These are phyloP conservation scores for Daedalea quercina DNA, from an alignment of 768 basidiomycete species.

Conservation along the genomic window DNA sequence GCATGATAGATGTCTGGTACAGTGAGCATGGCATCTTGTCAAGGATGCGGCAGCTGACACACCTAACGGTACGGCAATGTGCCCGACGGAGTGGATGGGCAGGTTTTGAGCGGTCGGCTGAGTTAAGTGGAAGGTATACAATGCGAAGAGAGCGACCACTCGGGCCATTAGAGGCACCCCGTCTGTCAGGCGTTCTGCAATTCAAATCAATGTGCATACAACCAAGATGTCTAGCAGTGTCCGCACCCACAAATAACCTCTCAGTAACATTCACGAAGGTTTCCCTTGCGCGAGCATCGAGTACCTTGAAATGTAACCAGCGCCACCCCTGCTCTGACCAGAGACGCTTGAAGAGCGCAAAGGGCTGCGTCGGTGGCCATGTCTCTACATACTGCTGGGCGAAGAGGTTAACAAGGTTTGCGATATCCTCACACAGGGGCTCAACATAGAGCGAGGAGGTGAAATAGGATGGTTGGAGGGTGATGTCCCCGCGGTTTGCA, in stretches of 20 bases:
- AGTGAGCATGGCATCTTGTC: constrained; percentile 1
- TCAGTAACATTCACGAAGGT: constrained; percentile 51
- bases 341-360: constrained; percentile 61
- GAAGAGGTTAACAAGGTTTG: constrained; percentile 44
- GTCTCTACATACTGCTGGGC: constrained; percentile 38
- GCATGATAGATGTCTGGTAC: constrained; percentile 48
- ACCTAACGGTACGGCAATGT: constrained; percentile 60
- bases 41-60: constrained; percentile 16
- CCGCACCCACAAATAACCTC: constrained; percentile 62
- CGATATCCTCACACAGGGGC: constrained; percentile 58
- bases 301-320: constrained; percentile 69
- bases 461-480: constrained; percentile 71
- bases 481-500: constrained; percentile 49
- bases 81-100: constrained; percentile 39
- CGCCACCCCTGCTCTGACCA: constrained; percentile 69
- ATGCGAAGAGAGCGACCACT: constrained; percentile 55
- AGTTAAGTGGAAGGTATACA: constrained; percentile 64
- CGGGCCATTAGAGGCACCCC: constrained; percentile 48
- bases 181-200: constrained; percentile 45
- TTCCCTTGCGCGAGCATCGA: constrained; percentile 61
- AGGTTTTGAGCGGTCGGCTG: constrained; percentile 56
- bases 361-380: constrained; percentile 36
- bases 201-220: background rate
- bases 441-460: constrained; percentile 70
- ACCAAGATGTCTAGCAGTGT: background rate